Percentiles rank a stretch among this genome's conserved stretches.
Evolutionary conservation across 805 yeast species (phyloP).

Genomic region (Maudiozyma pseudohumilis): DNA sequence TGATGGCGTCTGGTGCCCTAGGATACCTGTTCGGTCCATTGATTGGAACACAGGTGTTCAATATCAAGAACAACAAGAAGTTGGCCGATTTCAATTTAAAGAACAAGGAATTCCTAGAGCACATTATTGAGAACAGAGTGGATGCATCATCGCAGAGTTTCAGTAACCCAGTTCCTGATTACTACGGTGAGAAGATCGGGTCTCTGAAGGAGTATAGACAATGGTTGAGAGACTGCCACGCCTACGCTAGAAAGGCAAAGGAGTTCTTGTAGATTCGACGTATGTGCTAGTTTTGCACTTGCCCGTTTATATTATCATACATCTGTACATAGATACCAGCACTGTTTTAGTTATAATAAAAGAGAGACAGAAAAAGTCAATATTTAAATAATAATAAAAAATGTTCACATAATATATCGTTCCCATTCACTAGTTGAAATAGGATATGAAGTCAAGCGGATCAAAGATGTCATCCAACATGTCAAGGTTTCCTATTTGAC

Average conservation of each 20-base stretch:
- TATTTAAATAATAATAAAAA: neutral
- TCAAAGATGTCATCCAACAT: slow-evolving; percentile 21
- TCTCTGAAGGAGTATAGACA: slow-evolving; percentile 79
- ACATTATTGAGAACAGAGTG: slow-evolving; percentile 69
- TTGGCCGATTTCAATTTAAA: slow-evolving; percentile 44
- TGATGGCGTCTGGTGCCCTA: slow-evolving; percentile 58
- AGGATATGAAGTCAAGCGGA: slow-evolving; percentile 23
- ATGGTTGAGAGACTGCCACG: slow-evolving; percentile 93
- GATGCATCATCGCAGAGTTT: slow-evolving; percentile 87
- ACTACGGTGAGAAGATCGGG: slow-evolving; percentile 92
- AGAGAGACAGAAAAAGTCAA: neutral
- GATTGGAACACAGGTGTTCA: slow-evolving; percentile 64
- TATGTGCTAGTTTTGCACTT: neutral
- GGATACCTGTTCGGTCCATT: slow-evolving; percentile 82
- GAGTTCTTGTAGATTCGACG: slow-evolving; percentile 47
- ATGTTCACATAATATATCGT: neutral
- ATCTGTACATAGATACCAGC: neutral
- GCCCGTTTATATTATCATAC: neutral
- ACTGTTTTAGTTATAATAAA: neutral
- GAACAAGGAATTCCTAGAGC: slow-evolving; percentile 66
- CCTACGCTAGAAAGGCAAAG: slow-evolving; percentile 72
- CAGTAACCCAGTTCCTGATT: slow-evolving; percentile 95
- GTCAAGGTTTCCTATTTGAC: slow-evolving; percentile 8
- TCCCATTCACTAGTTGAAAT: slow-evolving; percentile 8
- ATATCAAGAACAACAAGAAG: slow-evolving; percentile 38